These are phyloP conservation scores for Rubia tinctorum DNA, from an alignment of 305 asterid genomes.

Conservation along the genomic window DNA sequence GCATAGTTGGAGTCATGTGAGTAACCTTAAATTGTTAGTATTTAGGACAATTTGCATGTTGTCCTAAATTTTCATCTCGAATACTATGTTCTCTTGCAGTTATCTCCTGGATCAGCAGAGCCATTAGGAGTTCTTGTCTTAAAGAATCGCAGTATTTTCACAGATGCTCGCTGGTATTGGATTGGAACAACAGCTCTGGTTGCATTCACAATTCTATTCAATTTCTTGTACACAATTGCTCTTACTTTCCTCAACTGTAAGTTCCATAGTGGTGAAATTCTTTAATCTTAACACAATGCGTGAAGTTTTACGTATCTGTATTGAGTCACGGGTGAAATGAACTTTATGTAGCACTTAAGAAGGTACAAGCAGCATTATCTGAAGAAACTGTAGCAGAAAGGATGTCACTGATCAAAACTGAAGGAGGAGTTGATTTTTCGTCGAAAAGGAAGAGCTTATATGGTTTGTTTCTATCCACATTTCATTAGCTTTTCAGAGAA, in stretches of 20 bases:
- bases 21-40: not conserved
- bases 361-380: conserved; percentile 11
- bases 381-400: conserved; percentile 10
- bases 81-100: conserved; percentile 3
- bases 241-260: conserved; percentile 16
- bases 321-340: not conserved
- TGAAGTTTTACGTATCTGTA: not conserved
- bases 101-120: conserved; percentile 3
- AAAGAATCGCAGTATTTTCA: conserved; percentile 11
- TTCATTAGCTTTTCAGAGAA: not conserved
- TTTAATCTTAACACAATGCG: not conserved
- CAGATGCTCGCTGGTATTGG: conserved; percentile 22
- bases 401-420: not conserved
- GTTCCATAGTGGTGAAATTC: not conserved
- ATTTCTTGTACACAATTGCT: conserved; percentile 12
- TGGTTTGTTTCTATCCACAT: not conserved
- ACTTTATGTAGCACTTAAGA: not conserved
- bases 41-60: not conserved
- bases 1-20: conserved; percentile 29
- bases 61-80: not conserved
- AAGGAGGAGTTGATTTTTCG: not conserved
- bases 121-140: conserved; percentile 14
- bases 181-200: conserved; percentile 16
- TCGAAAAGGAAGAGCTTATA: not conserved
- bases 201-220: conserved; percentile 14